phyloP scores from a whole-genome alignment of 345 rosid species.

The Moricandia arvensis region DNA sequence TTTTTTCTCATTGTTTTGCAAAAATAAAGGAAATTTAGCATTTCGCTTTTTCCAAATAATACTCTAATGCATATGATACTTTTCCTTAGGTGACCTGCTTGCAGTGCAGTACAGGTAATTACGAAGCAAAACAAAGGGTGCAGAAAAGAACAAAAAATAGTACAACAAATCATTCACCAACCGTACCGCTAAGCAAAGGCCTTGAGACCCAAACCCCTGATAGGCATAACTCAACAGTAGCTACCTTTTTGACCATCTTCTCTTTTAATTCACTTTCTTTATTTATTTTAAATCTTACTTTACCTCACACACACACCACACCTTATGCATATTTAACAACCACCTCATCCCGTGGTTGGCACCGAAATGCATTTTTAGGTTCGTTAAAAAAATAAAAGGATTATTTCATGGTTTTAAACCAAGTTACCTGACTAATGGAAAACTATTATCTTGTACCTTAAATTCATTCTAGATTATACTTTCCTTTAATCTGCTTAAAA shows the following conservation, averaged over 20 bases:
- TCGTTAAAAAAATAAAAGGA: background rate
- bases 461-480: background rate
- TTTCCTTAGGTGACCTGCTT: background rate
- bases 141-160: background rate
- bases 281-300: constrained; percentile 17
- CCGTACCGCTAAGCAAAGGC: constrained; percentile 33
- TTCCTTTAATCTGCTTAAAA: too few species aligned
- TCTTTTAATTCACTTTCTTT: constrained; percentile 13
- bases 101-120: constrained; percentile 17
- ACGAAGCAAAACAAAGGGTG: background rate
- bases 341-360: background rate
- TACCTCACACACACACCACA: constrained; percentile 1
- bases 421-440: too few species aligned
- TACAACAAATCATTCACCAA: constrained; percentile 39
- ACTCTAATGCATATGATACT: background rate
- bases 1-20: background rate
- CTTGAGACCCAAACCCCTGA: constrained; percentile 45
- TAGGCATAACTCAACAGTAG: constrained; percentile 48
- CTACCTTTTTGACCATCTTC: constrained; percentile 12
- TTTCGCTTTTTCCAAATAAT: too few species aligned
- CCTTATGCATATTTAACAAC: background rate
- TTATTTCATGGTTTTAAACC: too few species aligned
- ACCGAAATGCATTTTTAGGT: background rate
- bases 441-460: background rate
- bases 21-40: background rate